These are phyloP conservation scores for Helianthus annuus DNA, from an alignment of 129 eudicot genomes.

Conservation along the genomic window HanXRQr2.0-SUNRISE NC_035447.2:67277433-67277932, in stretches of 20 bases:
- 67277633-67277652: not conserved
- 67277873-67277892: conserved; percentile 81
- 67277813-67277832: conserved; percentile 1
- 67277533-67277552: conserved; percentile 80
- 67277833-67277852: not conserved
- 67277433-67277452: conserved; percentile 75
- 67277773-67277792: conserved; percentile 92
- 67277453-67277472: conserved; percentile 92
- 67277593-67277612: conserved; percentile 3
- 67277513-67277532: conserved; percentile 72
- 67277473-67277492: conserved; percentile 93
- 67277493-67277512: conserved; percentile 91
- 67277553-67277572: conserved; percentile 85
- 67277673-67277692: conserved; percentile 43
- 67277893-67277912: conserved; percentile 86
- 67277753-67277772: conserved; percentile 88
- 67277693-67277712: conserved; percentile 81
- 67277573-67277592: conserved; percentile 69
- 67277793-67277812: conserved; percentile 51
- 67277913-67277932: conserved; percentile 97
- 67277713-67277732: conserved; percentile 68
- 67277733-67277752: conserved; percentile 69
- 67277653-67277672: conserved; percentile 1
- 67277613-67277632: not conserved
- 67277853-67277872: not conserved